These are phyloP conservation scores for Staphylotrichum tortipilum DNA, from an alignment of 495 filamentous ascomycete genomes.

Conservation along the genomic window DNA sequence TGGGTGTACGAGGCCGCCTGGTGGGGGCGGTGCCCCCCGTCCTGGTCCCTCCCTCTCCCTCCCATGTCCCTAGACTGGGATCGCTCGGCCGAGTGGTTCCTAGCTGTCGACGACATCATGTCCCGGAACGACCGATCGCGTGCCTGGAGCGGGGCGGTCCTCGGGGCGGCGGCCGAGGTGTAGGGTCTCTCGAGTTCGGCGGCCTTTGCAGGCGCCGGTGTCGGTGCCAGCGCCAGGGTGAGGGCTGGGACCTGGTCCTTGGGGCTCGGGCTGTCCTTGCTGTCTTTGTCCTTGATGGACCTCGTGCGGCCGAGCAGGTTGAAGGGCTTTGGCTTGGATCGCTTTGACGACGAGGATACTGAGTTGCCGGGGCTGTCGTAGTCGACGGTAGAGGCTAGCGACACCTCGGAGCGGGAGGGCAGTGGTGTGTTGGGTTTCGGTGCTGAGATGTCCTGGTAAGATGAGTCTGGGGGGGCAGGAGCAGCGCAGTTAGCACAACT, in stretches of 20 bases:
- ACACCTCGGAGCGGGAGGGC: constrained; percentile 37
- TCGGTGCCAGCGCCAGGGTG: constrained; percentile 28
- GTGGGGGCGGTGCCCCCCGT: constrained; percentile 24
- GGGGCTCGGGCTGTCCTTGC: constrained; percentile 34
- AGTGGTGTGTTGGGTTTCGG: constrained; percentile 29
- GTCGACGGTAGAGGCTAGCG: constrained; percentile 33
- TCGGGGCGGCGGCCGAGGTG: constrained; percentile 18
- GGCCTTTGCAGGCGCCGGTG: constrained; percentile 23
- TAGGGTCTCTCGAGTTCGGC: constrained; percentile 35
- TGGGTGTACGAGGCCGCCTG: constrained; percentile 52
- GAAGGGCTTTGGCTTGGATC: constrained; percentile 47
- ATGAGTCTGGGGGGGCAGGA: constrained; percentile 25
- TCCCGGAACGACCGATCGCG: constrained; percentile 56
- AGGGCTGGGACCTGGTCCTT: constrained; percentile 24
- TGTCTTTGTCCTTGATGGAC: constrained; percentile 53
- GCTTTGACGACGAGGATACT: constrained; percentile 21
- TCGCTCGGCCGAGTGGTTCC: constrained; percentile 59
- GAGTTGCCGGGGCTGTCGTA: constrained; percentile 26
- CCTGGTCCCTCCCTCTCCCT: constrained; percentile 38
- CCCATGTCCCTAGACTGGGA: constrained; percentile 30
- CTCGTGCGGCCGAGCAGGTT: constrained; percentile 57
- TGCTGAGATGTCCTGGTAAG: constrained; percentile 28
- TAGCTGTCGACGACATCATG: constrained; percentile 52
- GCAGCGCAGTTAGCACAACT: constrained; percentile 11
- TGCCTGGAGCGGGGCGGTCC: constrained; percentile 51